These are phyloP conservation scores for Oligophagozyma castellii DNA, from an alignment of 1,139 yeast genomes.

Conservation along the genomic window DNA sequence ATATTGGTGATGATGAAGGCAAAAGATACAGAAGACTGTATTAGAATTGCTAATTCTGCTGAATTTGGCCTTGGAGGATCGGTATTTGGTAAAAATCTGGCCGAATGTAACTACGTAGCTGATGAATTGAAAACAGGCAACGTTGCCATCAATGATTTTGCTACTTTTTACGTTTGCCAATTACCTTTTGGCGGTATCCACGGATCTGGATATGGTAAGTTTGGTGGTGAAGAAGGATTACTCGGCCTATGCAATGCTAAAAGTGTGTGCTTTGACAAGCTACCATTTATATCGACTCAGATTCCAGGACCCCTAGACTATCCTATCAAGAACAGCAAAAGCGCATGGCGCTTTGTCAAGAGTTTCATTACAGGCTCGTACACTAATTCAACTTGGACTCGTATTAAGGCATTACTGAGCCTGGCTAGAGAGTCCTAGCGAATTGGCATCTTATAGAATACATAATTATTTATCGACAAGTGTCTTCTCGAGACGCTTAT, in stretches of 20 bases:
- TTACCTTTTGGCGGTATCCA: conserved; percentile 91
- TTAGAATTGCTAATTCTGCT: conserved; percentile 73
- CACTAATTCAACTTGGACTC: conserved; percentile 57
- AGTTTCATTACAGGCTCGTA: conserved; percentile 82
- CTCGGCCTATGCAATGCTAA: conserved; percentile 79
- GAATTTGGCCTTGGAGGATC: conserved; percentile 87
- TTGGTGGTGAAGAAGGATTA: conserved; percentile 93
- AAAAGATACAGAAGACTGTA: conserved; percentile 47
- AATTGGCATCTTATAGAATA: neutral
- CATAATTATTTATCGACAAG: conserved; percentile 1
- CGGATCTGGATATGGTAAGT: conserved; percentile 91
- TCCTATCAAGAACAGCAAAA: conserved; percentile 67
- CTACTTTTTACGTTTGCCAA: conserved; percentile 89
- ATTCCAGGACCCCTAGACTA: conserved; percentile 86
- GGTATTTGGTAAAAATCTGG: conserved; percentile 56
- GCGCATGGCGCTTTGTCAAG: conserved; percentile 79
- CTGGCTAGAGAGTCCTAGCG: conserved; percentile 30
- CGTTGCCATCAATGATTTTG: conserved; percentile 94
- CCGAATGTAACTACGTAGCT: conserved; percentile 49
- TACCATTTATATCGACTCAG: conserved; percentile 62
- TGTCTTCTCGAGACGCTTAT: conserved; percentile 45
- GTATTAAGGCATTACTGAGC: conserved; percentile 38
- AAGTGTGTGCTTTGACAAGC: conserved; percentile 72
- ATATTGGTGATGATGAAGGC: conserved; percentile 70
- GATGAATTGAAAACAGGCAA: conserved; percentile 63